Conservation (phyloP, 2,329 filamentous ascomycete species). For the Aspergillus sergii region DNA sequence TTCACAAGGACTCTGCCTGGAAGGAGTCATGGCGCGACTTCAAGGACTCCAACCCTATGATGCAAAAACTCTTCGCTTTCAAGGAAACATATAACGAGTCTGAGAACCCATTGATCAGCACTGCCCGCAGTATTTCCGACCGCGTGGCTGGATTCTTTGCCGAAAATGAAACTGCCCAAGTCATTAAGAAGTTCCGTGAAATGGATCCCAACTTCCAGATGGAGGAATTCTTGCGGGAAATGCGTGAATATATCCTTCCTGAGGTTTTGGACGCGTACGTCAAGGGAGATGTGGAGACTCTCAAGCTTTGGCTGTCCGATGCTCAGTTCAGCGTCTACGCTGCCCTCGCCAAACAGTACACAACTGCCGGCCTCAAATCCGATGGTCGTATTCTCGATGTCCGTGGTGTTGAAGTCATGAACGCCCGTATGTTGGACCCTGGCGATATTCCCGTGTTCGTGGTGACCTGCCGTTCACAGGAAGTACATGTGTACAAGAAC, state of each 20-base stretch:
- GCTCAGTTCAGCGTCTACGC: constrained; percentile 97
- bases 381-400: constrained; percentile 96
- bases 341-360: constrained; percentile 95
- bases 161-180: constrained; percentile 95
- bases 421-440: constrained; percentile 51
- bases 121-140: constrained; percentile 91
- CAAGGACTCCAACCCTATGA: constrained; percentile 82
- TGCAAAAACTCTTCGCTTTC: constrained; percentile 84
- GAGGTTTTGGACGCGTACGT: constrained; percentile 98
- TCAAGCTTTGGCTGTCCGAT: constrained; percentile 94
- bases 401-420: constrained; percentile 76
- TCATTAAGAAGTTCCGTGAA: constrained; percentile 95
- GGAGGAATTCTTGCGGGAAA: constrained; percentile 90
- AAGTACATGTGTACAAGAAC: constrained; percentile 96
- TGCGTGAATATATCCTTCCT: constrained; percentile 96
- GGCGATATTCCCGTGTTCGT: constrained; percentile 81
- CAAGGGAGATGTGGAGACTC: constrained; percentile 86
- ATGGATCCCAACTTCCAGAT: constrained; percentile 96
- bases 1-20: constrained; percentile 97
- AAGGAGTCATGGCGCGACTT: constrained; percentile 98
- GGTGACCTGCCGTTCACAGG: constrained; percentile 92
- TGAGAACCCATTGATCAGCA: constrained; percentile 92
- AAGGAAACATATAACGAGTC: constrained; percentile 92
- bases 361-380: constrained; percentile 86
- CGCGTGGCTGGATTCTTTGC: constrained; percentile 93